Percentiles rank a stretch among this genome's conserved stretches.
Conservation (phyloP, 495 filamentous ascomycete genomes). For the Ascodesmis nigricans region DNA sequence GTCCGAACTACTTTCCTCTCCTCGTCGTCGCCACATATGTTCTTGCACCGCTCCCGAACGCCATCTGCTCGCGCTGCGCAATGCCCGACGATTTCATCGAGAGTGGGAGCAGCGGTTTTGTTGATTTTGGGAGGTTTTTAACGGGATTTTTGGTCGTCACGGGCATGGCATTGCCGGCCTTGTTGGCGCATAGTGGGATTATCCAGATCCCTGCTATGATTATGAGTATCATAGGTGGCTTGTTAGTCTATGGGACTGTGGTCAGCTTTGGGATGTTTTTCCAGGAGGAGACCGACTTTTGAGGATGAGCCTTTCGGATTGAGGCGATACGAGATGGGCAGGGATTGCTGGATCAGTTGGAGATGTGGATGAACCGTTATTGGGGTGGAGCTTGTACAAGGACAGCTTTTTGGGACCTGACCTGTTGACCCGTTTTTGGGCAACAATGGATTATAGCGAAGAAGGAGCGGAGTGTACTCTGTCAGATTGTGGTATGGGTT, state of each 20-base stretch:
- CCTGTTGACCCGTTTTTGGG: too few species aligned
- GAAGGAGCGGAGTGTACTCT: too few species aligned
- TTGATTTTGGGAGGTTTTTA: slow-evolving; percentile 83
- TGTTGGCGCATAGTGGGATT: slow-evolving; percentile 63
- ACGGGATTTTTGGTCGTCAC: slow-evolving; percentile 95
- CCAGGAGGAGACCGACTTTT: slow-evolving; percentile 82
- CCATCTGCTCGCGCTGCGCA: slow-evolving; percentile 67
- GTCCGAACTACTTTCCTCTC: slow-evolving; percentile 69
- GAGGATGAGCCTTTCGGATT: too few species aligned
- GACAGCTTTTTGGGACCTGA: too few species aligned
- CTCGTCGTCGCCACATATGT: slow-evolving; percentile 91
- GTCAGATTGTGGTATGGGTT: too few species aligned
- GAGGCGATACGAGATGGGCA: too few species aligned
- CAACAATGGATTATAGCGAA: too few species aligned
- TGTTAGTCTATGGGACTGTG: slow-evolving; percentile 93
- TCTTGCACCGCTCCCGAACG: slow-evolving; percentile 84
- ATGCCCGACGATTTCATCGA: slow-evolving; percentile 97
- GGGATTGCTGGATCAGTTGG: too few species aligned
- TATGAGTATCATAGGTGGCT: slow-evolving; percentile 81
- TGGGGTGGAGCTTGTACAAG: too few species aligned
- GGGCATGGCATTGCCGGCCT: slow-evolving; percentile 90
- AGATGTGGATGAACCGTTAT: too few species aligned
- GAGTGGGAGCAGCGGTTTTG: slow-evolving; percentile 49
- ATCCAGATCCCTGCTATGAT: slow-evolving; percentile 72
- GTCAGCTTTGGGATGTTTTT: slow-evolving; percentile 97